These are phyloP conservation scores for Aureobasidium uvarum DNA, from an alignment of 2,329 filamentous ascomycete species.

Conservation along the genomic window DNA sequence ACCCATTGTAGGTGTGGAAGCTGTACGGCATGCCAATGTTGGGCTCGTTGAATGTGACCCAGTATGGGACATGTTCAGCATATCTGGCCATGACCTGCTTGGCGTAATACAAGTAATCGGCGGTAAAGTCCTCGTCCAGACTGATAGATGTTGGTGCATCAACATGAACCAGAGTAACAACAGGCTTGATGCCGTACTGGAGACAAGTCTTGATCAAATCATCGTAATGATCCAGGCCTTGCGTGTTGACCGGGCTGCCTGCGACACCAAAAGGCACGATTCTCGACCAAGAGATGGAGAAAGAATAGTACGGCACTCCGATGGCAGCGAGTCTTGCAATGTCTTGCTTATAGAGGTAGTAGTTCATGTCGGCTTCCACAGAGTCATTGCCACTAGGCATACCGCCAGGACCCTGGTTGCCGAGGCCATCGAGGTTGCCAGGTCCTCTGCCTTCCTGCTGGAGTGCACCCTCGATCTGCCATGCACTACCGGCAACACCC, in stretches of 20 bases:
- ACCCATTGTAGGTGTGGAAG: conserved; percentile 3
- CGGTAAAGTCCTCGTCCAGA: conserved; percentile 36
- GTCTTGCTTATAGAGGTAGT: conserved; percentile 53
- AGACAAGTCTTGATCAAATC: conserved; percentile 48
- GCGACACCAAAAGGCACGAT: conserved; percentile 48
- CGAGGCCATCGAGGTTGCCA: conserved; percentile 26
- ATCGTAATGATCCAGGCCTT: conserved; percentile 48
- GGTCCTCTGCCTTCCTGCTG: conserved; percentile 31
- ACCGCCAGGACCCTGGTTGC: conserved; percentile 44
- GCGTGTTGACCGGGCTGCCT: conserved; percentile 45
- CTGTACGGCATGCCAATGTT: conserved; percentile 38
- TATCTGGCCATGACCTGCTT: conserved; percentile 39
- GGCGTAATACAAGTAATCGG: conserved; percentile 42
- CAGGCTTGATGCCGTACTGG: conserved; percentile 45
- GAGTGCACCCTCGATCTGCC: conserved; percentile 33
- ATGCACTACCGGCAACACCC: conserved; percentile 31
- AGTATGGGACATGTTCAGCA: conserved; percentile 41
- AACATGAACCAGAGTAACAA: conserved; percentile 48
- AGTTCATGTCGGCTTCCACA: conserved; percentile 49
- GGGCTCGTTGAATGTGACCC: conserved; percentile 39
- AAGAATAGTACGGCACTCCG: conserved; percentile 37
- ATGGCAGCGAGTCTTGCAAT: conserved; percentile 39
- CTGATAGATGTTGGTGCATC: conserved; percentile 39
- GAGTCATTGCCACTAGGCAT: neutral
- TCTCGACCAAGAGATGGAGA: conserved; percentile 49